Evolutionary conservation across 768 basidiomycete genomes (phyloP), one percentile per base, ranked within the genome.

Genomic region (Leucosporidium yakuticum): DNA sequence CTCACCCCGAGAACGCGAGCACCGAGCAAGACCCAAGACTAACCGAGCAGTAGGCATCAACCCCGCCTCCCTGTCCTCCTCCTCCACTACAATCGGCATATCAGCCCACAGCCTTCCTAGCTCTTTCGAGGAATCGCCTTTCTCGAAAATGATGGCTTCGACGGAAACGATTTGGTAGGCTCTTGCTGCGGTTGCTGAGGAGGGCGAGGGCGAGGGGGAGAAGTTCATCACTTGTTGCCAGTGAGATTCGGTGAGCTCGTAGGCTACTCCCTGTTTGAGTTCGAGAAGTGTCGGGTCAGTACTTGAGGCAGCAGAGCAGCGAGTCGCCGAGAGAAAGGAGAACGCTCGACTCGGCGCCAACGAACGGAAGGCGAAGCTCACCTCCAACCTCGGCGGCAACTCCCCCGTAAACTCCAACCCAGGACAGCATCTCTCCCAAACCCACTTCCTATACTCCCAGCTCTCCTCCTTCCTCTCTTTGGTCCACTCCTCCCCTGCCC

Each of bases 341-440:
- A 36, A 36, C 6, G 34, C 34, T 0, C 4, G 1, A 1, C 1
- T 1, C 21, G 14, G n/a, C 21, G 23, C 25, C 15, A 8, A 4
- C n/a, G n/a, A 15, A 2, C 36, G 8, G 15, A 0, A 25, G n/a
- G 48, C 23, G 48, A 27, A 17, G 31, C 67, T 29, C 48, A 68
- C 69, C 62, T 70, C 69, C 15, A 70, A 58, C 20, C 27, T 20
- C 20, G 67, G 69, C 6, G 69, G 69, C 34, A 73, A 17, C 19
- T 29, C 19, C 0, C 69, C 65, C 17, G 39, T 32, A 27, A 54
- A 67, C 19, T 63, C 57, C 27, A 63, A 29, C 1, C 69, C 69
- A 2, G 72, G 63, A 2, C 36, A 62, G 48, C 61, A 57, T 31
- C 64, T 27, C 32, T 39, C 62, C 65, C 68, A 69, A 0, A 69